Evolutionary conservation across 805 yeast species (phyloP), one percentile per base, ranked within the genome.

Genomic region (Ogataea kodamae): DNA sequence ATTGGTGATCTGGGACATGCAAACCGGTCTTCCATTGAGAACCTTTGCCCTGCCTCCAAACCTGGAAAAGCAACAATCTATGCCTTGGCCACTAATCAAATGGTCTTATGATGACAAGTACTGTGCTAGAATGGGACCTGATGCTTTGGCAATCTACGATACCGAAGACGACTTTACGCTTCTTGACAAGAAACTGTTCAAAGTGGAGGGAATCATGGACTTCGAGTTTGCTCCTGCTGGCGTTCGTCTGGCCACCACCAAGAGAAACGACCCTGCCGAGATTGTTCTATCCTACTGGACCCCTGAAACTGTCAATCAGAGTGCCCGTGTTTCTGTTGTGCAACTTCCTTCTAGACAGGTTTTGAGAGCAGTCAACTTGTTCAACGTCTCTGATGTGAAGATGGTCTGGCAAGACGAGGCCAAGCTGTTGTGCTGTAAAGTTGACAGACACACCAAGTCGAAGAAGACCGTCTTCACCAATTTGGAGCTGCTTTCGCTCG

Each of bases 141-240:
- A 85, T 43, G 94, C 94, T 21, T 70, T 92, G 48, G 89, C 95
- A 30, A 76, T 92, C 46, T 94, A 90, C 62, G 97, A 90, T 52
- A 69, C 88, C 24, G 77, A 36, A 6, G 66, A 73, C 29, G 67
- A 72, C 30, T 87, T 90, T 76, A 76, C 80, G 42, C 74, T 92
- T 45, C 66, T 90, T 48, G 97, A 88, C 55, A 84, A 83, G 66
- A 89, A 89, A 66, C 67, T 85, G 48, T 68, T 88, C 53, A 85
- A 83, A 62, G 74, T 87, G 47, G 84, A 83, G 15, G 94, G 88
- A 37, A 74, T 92, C 45, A 77, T 77, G 53, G 96, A 89, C 62
- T 92, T 92, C 54, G 94, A 87, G 60, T 92, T 90, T 75, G 88
- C 97, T 17, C 98, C 99, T 41, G 80, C 87, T 15, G 83, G 85